Percentiles rank a stretch among this genome's conserved stretches.
These are phyloP conservation scores for Asclepias syriaca DNA, from an alignment of 257 asterid genomes.

Conservation along the genomic window DNA sequence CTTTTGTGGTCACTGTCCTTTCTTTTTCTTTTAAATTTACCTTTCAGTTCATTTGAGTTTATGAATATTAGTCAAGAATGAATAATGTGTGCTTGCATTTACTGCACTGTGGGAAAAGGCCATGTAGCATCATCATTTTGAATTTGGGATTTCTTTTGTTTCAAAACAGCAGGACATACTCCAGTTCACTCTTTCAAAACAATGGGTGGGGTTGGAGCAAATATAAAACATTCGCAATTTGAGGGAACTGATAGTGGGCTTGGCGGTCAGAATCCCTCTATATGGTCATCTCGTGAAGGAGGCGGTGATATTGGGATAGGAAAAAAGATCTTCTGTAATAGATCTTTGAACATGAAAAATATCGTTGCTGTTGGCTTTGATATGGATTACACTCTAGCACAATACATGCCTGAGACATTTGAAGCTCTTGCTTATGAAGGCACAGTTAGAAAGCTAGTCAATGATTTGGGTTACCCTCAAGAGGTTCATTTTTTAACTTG, in stretches of 20 bases:
- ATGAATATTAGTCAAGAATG: neutral
- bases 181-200: conserved; percentile 32
- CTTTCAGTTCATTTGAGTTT: neutral
- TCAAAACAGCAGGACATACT: conserved; percentile 39
- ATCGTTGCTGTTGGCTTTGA: conserved; percentile 96
- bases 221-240: conserved; percentile 27
- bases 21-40: neutral
- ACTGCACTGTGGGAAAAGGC: neutral
- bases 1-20: neutral
- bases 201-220: conserved; percentile 42
- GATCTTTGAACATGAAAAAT: conserved; percentile 85
- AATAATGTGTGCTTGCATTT: neutral
- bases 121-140: neutral
- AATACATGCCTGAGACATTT: conserved; percentile 91
- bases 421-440: conserved; percentile 90
- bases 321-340: conserved; percentile 82
- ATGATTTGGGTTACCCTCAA: conserved; percentile 76
- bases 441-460: conserved; percentile 81
- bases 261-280: conserved; percentile 38
- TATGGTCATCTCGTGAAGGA: conserved; percentile 85
- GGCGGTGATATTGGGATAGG: conserved; percentile 60
- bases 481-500: conserved; percentile 49
- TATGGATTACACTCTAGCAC: conserved; percentile 97
- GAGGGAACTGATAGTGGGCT: conserved; percentile 34
- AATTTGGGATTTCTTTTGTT: neutral